Base-by-base conservation (phyloP, 2,329 filamentous ascomycete species). In the Alternaria sp. region DNA sequence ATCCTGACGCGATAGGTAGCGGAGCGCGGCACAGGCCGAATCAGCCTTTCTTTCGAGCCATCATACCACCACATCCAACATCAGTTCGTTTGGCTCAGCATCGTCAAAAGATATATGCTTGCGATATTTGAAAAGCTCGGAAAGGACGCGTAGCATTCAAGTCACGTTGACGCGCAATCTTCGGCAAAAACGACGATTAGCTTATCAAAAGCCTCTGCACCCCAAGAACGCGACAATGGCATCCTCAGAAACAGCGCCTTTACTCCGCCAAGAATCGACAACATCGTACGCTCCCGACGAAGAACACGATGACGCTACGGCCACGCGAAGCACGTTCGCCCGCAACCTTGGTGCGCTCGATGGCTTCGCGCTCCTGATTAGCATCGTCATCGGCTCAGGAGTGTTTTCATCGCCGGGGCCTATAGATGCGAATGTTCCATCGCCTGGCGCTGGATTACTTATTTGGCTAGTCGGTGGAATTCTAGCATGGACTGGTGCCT, bases 401-500 rank as follows among this genome's bases (percentile, higher is more conserved):
- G 82, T 89, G 23, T 89, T 89, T 65, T 88, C 87, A 0, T 88
- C 86, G 1, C 86, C 87, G 0, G 86, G 86, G 0, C 81, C 85
- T 3, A 84, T 89, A 60, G 86, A 88, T 66, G 83, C 84, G 2
- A 88, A 88, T 62, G 86, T 88, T 1, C 85, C 86, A 0, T 88
- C 87, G 0, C 86, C 86, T 0, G 86, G 85, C 9, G 78, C 80
- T 0, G 85, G 85, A 0, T 70, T 89, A 21, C 66, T 86, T 2
- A 80, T 88, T 11, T 89, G 87, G 87, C 79, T 88, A 1, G 76
- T 88, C 3, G 86, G 85, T 10, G 86, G 87, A 3, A 72, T 87
- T 1, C 76, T 89, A 17, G 86, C 86, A 1, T 89, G 86, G 87
- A 87, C 85, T 0, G 87, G 87, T 2, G 86, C 86, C 1, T 81